phyloP scores from a whole-genome alignment of 257 asterid genomes.

The Ehretia macrophylla region DNA sequence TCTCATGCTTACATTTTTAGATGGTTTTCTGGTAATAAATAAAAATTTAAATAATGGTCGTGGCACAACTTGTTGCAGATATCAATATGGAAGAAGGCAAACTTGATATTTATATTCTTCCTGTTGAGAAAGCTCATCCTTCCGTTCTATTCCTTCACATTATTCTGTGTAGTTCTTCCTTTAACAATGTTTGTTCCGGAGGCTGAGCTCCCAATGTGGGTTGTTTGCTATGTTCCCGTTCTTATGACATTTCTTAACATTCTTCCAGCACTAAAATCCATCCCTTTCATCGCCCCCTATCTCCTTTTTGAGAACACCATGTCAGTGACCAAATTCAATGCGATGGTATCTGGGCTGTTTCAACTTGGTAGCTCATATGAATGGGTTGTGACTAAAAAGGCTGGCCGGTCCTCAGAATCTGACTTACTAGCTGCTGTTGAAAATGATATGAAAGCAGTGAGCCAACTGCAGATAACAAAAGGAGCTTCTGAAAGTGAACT shows the following conservation, averaged over 20 bases:
- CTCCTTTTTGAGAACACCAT: conserved; percentile 68
- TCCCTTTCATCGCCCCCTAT: conserved; percentile 68
- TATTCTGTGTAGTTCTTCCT: conserved; percentile 66
- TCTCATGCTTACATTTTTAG: not conserved
- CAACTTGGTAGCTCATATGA: conserved; percentile 68
- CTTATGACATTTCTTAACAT: conserved; percentile 53
- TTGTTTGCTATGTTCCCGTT: conserved; percentile 53
- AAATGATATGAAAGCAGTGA: conserved; percentile 22
- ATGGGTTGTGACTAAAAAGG: conserved; percentile 66
- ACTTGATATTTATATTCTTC: conserved; percentile 62
- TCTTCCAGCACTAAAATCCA: conserved; percentile 58
- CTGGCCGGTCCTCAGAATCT: conserved; percentile 58
- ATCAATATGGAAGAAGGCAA: conserved; percentile 62
- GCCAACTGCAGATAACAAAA: conserved; percentile 25
- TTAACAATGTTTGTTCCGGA: conserved; percentile 68
- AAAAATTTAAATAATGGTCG: not conserved
- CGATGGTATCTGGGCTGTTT: conserved; percentile 62
- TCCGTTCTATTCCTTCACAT: conserved; percentile 70
- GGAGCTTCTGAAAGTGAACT: conserved; percentile 40
- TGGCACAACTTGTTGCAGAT: conserved; percentile 33
- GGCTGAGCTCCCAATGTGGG: conserved; percentile 58
- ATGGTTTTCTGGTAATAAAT: not conserved
- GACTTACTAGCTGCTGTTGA: conserved; percentile 48
- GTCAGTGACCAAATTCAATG: conserved; percentile 72
- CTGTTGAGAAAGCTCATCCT: conserved; percentile 60